Evolutionary conservation across 495 filamentous ascomycete genomes (phyloP).

Genomic region (Astrothelium subdiscretum): DNA sequence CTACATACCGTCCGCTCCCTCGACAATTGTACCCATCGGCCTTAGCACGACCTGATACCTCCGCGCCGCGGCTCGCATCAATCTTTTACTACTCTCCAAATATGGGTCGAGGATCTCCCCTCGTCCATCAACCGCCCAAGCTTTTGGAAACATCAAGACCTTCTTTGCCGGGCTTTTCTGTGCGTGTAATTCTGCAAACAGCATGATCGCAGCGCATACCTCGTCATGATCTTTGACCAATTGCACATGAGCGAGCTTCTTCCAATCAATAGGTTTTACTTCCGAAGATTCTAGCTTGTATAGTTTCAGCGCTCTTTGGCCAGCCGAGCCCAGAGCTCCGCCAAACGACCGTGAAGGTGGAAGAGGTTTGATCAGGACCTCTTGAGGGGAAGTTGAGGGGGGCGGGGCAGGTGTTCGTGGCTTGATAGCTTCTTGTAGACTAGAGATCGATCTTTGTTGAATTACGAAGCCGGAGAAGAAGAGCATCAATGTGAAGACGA

Average conservation of each 20-base stretch:
- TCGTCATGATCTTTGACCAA: slow-evolving; percentile 30
- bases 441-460: slow-evolving; percentile 56
- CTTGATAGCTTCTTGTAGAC: slow-evolving; percentile 47
- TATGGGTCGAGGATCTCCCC: slow-evolving; percentile 19
- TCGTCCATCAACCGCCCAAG: slow-evolving; percentile 26
- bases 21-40: slow-evolving; percentile 26
- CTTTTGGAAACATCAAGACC: slow-evolving; percentile 34
- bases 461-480: slow-evolving; percentile 62
- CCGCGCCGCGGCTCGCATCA: slow-evolving; percentile 33
- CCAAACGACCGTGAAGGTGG: slow-evolving; percentile 29
- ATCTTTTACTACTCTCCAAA: slow-evolving; percentile 28
- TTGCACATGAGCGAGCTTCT: slow-evolving; percentile 34
- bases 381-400: slow-evolving; percentile 4
- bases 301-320: slow-evolving; percentile 23
- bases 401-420: slow-evolving; percentile 29
- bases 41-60: slow-evolving; percentile 32
- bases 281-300: slow-evolving; percentile 12
- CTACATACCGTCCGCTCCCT: slow-evolving; percentile 17
- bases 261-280: slow-evolving; percentile 22
- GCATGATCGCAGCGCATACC: slow-evolving; percentile 37
- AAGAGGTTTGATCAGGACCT: neutral
- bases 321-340: neutral
- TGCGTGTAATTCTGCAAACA: slow-evolving; percentile 32
- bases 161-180: slow-evolving; percentile 32
- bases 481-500: slow-evolving; percentile 50